Conservation (phyloP, 2,329 filamentous ascomycete genomes). For the Parasarocladium wereldwijsianum region DNA sequence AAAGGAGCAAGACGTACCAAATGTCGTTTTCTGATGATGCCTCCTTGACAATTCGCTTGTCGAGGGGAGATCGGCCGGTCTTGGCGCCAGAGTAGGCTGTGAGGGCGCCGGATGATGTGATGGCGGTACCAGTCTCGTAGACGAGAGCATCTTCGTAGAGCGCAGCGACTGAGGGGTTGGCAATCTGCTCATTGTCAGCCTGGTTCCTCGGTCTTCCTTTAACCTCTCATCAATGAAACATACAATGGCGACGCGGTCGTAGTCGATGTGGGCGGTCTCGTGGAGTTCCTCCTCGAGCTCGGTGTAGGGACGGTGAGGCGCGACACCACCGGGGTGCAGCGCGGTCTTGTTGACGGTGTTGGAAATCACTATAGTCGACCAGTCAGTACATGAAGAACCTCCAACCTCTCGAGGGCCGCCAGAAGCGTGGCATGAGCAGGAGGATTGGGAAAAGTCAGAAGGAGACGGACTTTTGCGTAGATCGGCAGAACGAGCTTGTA, state of each 20-base stretch:
- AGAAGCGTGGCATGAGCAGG: conserved; percentile 1
- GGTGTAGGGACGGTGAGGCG: conserved; percentile 76
- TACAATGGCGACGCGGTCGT: conserved; percentile 95
- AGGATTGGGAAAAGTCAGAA: conserved; percentile 1
- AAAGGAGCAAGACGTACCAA: conserved; percentile 57
- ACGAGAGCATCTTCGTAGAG: conserved; percentile 97
- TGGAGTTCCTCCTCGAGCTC: conserved; percentile 95
- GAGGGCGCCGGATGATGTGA: conserved; percentile 87
- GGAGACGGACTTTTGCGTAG: conserved; percentile 26
- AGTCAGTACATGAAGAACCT: background rate
- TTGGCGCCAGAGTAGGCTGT: conserved; percentile 97
- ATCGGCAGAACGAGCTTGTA: conserved; percentile 21
- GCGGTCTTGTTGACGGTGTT: conserved; percentile 76
- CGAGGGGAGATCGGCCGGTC: conserved; percentile 88
- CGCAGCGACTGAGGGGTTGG: conserved; percentile 88
- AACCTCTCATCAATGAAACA: too few relatives aligned
- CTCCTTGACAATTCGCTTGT: conserved; percentile 97
- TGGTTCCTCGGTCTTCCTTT: too few relatives aligned
- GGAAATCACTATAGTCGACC: conserved; percentile 7
- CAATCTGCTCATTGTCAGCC: conserved; percentile 34
- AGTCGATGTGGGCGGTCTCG: conserved; percentile 97
- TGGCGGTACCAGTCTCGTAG: conserved; percentile 94
- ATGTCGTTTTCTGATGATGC: conserved; percentile 75
- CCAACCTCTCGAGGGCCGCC: too few relatives aligned
- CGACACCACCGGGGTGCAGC: conserved; percentile 79